Percentiles rank a stretch among this genome's conserved stretches.
phyloP scores from a whole-genome alignment of 2,329 filamentous ascomycete genomes.

The Gnomoniopsis smithogilvyi region DNA sequence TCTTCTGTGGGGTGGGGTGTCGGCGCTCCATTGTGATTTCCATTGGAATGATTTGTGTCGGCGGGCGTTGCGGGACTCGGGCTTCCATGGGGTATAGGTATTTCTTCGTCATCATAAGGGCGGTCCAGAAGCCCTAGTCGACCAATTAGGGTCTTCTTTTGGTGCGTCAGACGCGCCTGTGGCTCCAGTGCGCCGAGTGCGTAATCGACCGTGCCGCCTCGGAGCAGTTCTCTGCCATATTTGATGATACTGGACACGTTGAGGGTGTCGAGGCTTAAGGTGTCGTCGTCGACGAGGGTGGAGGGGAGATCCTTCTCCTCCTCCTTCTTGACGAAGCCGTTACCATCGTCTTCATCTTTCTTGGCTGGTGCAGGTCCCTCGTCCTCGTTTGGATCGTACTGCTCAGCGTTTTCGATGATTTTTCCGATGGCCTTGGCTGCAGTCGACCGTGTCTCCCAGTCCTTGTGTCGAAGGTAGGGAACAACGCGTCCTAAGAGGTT shows the following conservation, averaged over 20 bases:
- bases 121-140: conserved; percentile 83
- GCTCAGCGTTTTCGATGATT: conserved; percentile 84
- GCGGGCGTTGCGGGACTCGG: conserved; percentile 44
- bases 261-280: conserved; percentile 70
- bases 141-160: conserved; percentile 82
- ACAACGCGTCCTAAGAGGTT: conserved; percentile 90
- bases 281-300: conserved; percentile 50
- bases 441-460: conserved; percentile 94
- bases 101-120: conserved; percentile 79
- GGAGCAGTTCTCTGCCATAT: conserved; percentile 78
- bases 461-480: conserved; percentile 91
- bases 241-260: conserved; percentile 78
- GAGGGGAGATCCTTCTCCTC: conserved; percentile 31
- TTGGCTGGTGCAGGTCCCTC: conserved; percentile 49
- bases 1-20: conserved; percentile 55
- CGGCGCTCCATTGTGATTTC: conserved; percentile 29
- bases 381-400: conserved; percentile 82
- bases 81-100: conserved; percentile 61
- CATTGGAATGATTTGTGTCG: conserved; percentile 34
- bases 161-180: conserved; percentile 73
- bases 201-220: conserved; percentile 84
- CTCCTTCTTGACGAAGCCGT: conserved; percentile 43
- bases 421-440: conserved; percentile 92
- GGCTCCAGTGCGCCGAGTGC: conserved; percentile 79
- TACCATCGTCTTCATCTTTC: conserved; percentile 42